Base-by-base conservation (phyloP, 441 rosid species). In the Adansonia rubrostipa region DNA sequence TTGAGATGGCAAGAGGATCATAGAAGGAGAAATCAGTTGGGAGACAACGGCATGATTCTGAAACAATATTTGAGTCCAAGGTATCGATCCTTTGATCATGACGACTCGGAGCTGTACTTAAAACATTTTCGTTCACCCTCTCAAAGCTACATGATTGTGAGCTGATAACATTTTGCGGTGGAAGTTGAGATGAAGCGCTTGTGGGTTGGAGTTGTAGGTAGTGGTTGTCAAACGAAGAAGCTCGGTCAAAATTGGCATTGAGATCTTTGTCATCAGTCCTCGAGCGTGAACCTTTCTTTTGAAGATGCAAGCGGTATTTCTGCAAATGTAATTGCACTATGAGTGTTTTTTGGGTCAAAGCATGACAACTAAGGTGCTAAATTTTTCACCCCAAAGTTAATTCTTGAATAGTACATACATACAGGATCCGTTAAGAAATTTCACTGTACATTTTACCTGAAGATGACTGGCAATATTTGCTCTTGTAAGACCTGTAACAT, bases 391-490 rank as follows among this genome's bases (percentile, higher is more conserved):
- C 45, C 10, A 24, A 24, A 0, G 9, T 28, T 15, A 28, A 36
- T 54, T 9, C 48, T 11, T 42, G n/a, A 9, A 9, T 56, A 57
- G 22, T 13, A 64, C 36, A 63, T 33, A 10, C 14, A 47, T 11
- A 56, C 51, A 13, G 44, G 6, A n/a, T n/a, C 71, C 9, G 11
- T 42, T n/a, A 17, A 42, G 1, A 3, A 6, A 53, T 13, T 14
- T 13, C 17, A 53, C 3, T 53, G 14, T 5, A 58, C 9, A 60
- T 13, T 36, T 6, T 36, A 87, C 88, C 88, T 85, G 89, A 74
- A 85, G 86, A 73, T 87, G 86, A 74, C 88, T 83, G 6, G 87
- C 86, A 68, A 87, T 56, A 53, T 85, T 82, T 57, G 85, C 85
- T 66, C 86, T 73, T 8, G 84, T 81, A 45, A 86, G 48, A 15